These are phyloP conservation scores for Infundibulicybe gibba DNA, from an alignment of 768 basidiomycete genomes.

Conservation along the genomic window DNA sequence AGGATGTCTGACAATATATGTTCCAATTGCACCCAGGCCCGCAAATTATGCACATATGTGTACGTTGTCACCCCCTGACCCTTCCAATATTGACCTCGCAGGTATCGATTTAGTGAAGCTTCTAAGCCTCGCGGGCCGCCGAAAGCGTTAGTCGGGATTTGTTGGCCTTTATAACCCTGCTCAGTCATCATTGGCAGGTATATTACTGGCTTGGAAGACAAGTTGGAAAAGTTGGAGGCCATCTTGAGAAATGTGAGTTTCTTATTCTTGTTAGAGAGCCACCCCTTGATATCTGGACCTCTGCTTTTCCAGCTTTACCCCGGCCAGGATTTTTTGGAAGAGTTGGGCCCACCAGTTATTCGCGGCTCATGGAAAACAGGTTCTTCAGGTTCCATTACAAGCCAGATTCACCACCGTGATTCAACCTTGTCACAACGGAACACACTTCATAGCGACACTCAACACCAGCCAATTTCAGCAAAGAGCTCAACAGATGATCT, in stretches of 20 bases:
- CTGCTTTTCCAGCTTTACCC: constrained; percentile 49
- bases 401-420: constrained; percentile 1
- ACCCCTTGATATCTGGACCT: background rate
- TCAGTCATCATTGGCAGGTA: constrained; percentile 32
- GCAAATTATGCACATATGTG: constrained; percentile 59
- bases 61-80: constrained; percentile 22
- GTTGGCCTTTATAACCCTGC: background rate
- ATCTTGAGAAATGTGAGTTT: constrained; percentile 48
- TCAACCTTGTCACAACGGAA: background rate
- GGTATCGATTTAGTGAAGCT: constrained; percentile 38
- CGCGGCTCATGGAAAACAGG: constrained; percentile 61
- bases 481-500: too few relatives aligned
- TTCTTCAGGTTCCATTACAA: constrained; percentile 1
- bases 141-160: constrained; percentile 51
- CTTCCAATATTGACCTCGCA: background rate
- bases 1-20: constrained; percentile 47
- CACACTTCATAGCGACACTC: too few relatives aligned
- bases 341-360: constrained; percentile 58
- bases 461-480: too few relatives aligned
- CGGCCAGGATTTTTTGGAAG: constrained; percentile 54
- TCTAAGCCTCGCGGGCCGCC: constrained; percentile 67
- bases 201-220: constrained; percentile 56
- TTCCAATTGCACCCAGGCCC: constrained; percentile 51
- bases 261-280: background rate
- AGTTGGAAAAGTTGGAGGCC: constrained; percentile 51